A percentile compares a stretch with the other conserved stretches of the same genome.
Evolutionary conservation across 2,329 filamentous ascomycete genomes (phyloP).

Genomic region (Penicillium decumbens): DNA sequence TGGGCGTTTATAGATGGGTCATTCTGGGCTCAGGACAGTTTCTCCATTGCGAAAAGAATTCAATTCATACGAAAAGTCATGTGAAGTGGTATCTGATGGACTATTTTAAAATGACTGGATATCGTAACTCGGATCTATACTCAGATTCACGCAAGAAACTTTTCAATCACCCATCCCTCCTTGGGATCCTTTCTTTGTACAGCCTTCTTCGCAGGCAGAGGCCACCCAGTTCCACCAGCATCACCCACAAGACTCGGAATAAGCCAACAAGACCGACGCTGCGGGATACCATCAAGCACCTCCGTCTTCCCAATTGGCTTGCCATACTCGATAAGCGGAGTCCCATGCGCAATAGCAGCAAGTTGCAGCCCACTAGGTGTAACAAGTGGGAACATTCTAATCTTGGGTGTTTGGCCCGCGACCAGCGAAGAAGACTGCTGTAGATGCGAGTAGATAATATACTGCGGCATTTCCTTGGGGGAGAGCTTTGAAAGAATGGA

Average conservation of each 20-base stretch:
- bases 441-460: conserved; percentile 80
- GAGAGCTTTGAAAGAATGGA: conserved; percentile 71
- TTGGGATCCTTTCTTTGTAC: conserved; percentile 69
- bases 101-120: conserved; percentile 7
- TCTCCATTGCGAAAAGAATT: not conserved
- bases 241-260: conserved; percentile 71
- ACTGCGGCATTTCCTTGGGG: conserved; percentile 72
- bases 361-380: conserved; percentile 72
- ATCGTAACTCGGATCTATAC: conserved; percentile 23
- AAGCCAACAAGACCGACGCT: conserved; percentile 72
- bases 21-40: conserved; percentile 1
- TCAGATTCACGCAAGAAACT: conserved; percentile 35
- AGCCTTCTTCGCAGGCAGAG: conserved; percentile 78
- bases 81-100: too few relatives aligned
- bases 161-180: conserved; percentile 70
- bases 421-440: conserved; percentile 60
- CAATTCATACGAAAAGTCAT: not conserved
- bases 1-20: conserved; percentile 1
- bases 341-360: conserved; percentile 73
- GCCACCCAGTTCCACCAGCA: conserved; percentile 69
- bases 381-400: conserved; percentile 83
- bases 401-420: conserved; percentile 60
- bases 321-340: conserved; percentile 74
- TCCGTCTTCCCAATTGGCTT: conserved; percentile 86
- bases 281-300: conserved; percentile 44